Base-by-base conservation (phyloP, 192 early-diverging fungal genomes). In the Chytriomyces hyalinus region DNA sequence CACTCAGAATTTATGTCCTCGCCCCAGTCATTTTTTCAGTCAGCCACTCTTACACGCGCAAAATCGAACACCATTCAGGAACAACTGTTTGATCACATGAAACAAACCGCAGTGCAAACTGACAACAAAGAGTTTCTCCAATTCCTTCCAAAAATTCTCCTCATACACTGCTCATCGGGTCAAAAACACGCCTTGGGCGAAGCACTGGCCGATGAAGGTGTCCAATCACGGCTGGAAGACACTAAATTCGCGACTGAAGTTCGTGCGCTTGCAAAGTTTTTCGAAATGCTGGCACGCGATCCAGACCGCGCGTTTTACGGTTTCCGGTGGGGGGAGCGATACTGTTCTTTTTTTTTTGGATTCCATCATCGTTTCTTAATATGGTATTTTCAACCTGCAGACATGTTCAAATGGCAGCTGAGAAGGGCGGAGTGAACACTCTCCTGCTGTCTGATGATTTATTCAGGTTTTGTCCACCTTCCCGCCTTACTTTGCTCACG, bases 161-260 rank as follows among this genome's bases (percentile, higher is more conserved):
- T 92, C 20, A 92, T 98, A 5, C 95, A 98, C 80, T 95, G 94
- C 77, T 97, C 96, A 6, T 94, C 92, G 20, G 98, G 96, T 2
- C 96, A 98, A 84, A 98, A 97, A 79, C 94, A 97, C 80, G 92
- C 98, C 15, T 79, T 99, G 10, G 88, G 91, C 61, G 98, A 99
- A 82, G 93, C 97, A 0, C 92, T 99, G 85, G 90, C 92, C 66
- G 95, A 98, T 65, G 91, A 91, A 43, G 78, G 91, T 36, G 91
- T 97, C 49, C 92, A 91, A 73, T 80, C 87, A 6, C 90, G 90
- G 78, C 84, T 99, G 46, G 88, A 91, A 8, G 94, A 99, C 80
- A 99, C 98, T 20, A 98, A 98, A 83, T 94, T 93, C 48, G 90
- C 95, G 13, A 86, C 85, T 26, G 97, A 99, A 83, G 92, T 93